phyloP scores from a whole-genome alignment of 2,329 filamentous ascomycete genomes.

The Fusarium sp. region DNA sequence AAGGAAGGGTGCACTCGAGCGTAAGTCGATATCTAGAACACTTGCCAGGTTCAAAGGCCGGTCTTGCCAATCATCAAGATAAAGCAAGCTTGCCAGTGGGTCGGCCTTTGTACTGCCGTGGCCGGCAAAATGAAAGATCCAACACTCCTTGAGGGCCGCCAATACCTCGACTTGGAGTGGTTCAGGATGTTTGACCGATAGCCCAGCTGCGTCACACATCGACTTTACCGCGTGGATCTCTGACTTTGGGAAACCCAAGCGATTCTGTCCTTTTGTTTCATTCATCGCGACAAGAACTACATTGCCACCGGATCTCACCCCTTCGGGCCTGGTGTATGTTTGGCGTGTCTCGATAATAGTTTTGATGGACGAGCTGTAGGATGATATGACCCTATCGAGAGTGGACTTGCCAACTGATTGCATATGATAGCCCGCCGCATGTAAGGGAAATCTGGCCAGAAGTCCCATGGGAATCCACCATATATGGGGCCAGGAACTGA shows the following conservation, averaged over 20 bases:
- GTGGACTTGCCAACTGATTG: not conserved
- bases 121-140: not conserved
- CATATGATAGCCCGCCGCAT: not conserved
- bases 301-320: not conserved
- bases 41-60: too few species aligned
- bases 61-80: too few species aligned
- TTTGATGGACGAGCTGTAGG: not conserved
- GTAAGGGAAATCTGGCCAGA: not conserved
- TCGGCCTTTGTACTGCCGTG: not conserved
- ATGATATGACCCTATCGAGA: not conserved
- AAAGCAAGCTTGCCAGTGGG: not conserved
- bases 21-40: too few species aligned
- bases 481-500: too few species aligned
- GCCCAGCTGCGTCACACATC: not conserved
- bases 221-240: not conserved
- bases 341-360: not conserved
- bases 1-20: too few species aligned
- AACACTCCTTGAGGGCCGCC: not conserved
- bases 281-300: not conserved
- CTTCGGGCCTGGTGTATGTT: too few species aligned
- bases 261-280: not conserved
- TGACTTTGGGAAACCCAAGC: not conserved
- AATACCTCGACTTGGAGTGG: not conserved
- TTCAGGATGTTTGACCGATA: not conserved
- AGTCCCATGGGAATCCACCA: not conserved